A percentile compares a stretch with the other conserved stretches of the same genome.
These are phyloP conservation scores for Phaeoacremonium minimum DNA, from an alignment of 2,329 filamentous ascomycete genomes.

Conservation along the genomic window DNA sequence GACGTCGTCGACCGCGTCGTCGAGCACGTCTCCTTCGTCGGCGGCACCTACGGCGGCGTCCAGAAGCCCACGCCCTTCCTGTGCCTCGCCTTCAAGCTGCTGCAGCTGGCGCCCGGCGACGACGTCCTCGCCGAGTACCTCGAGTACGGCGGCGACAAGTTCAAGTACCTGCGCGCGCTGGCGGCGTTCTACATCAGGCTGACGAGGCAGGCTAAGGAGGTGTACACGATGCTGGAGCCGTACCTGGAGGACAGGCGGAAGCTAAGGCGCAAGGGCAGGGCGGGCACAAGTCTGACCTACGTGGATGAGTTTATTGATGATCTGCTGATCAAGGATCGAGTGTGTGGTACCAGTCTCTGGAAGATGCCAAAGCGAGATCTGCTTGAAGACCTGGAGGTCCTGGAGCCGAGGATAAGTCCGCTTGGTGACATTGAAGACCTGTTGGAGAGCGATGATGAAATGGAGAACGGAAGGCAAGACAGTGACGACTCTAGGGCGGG, in stretches of 20 bases:
- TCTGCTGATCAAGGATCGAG: conserved; percentile 78
- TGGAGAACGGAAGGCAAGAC: conserved; percentile 22
- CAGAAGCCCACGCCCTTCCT: conserved; percentile 91
- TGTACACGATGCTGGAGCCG: conserved; percentile 78
- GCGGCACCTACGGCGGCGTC: conserved; percentile 78
- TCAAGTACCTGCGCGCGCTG: conserved; percentile 84
- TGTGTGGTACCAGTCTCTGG: conserved; percentile 89
- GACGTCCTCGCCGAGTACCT: conserved; percentile 79
- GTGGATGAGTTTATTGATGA: conserved; percentile 95
- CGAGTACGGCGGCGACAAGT: conserved; percentile 66
- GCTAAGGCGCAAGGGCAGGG: conserved; percentile 69
- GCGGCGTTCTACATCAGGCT: conserved; percentile 92
- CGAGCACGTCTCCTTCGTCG: conserved; percentile 75
- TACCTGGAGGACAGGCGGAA: conserved; percentile 80
- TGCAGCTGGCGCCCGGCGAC: conserved; percentile 79
- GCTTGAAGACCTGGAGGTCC: conserved; percentile 80
- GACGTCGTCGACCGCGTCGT: conserved; percentile 85
- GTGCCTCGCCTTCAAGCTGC: conserved; percentile 89
- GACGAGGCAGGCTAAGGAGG: conserved; percentile 75
- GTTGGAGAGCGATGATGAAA: conserved; percentile 55
- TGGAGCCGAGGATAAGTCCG: conserved; percentile 82
- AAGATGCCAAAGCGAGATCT: conserved; percentile 80
- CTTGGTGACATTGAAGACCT: conserved; percentile 75
- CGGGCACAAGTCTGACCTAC: conserved; percentile 70
- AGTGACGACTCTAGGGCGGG: conserved; percentile 8